Evolutionary conservation across 2,329 filamentous ascomycete genomes (phyloP), one percentile per base, ranked within the genome.

Genomic region (Zymoseptoria pseudotritici): DNA sequence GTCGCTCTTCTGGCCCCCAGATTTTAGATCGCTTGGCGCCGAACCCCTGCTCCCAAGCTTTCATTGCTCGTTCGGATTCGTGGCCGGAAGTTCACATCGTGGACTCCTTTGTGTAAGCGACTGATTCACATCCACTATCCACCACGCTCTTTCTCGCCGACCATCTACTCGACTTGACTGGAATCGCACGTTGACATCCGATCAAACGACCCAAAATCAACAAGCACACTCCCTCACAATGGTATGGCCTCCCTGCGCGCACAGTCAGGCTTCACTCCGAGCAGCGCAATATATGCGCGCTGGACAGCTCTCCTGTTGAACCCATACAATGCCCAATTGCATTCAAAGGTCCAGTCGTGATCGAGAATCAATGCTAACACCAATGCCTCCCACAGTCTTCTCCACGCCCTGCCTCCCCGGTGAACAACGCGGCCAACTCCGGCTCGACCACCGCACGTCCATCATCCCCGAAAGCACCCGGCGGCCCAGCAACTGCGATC

Each of bases 401-500:
- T 26, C 72, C 72, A 56, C 68, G 70, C 36, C 67, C 72, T 36
- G 66, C 70, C 10, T 73, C 72, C 20, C 72, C 71, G 20, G 67
- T 76, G 64, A 74, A 79, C 66, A 78, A 80, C 62, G 80, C 82
- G 67, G 81, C 82, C 67, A 81, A 84, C 68, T 83, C 83, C 61
- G 90, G 89, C 77, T 82, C 86, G 62, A 86, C 83, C 73, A 83
- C 86, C 72, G 86, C 83, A 72, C 90, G 93, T 66, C 87, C 90
- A 59, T 88, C 90, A 29, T 96, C 93, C 55, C 92, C 93, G 63
- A 87, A 90, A 71, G 88, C 91, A 65, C 94, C 94, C 24, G 94
- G 94, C 67, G 94, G 94, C 70, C 91, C 94, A 72, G 91, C 94
- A 75, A 96, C 93, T 68, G 93, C 91, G 63, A 95, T 99, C 79